Evolutionary conservation across 2,329 filamentous ascomycete genomes (phyloP).

Genomic region (Ascomycota sp.): DNA sequence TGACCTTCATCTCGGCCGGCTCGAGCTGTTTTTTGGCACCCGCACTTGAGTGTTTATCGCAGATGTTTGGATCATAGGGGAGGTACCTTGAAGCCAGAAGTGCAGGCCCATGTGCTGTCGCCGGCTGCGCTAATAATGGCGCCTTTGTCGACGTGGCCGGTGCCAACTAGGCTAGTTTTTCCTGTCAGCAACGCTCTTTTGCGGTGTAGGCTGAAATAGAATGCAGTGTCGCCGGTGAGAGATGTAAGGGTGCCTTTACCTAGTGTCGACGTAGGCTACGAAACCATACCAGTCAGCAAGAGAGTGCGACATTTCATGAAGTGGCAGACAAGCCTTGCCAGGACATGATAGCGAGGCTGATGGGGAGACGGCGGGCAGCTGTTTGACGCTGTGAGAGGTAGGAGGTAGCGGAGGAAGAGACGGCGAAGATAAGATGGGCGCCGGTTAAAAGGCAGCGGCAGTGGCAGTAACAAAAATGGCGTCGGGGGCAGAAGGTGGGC

Average conservation of each 20-base stretch:
- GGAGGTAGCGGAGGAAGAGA: not conserved
- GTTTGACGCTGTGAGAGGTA: not conserved
- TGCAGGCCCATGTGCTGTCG: slow-evolving; percentile 60
- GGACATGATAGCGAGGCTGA: slow-evolving; percentile 33
- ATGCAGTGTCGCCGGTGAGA: not conserved
- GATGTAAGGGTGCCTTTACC: slow-evolving; percentile 14
- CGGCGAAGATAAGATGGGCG: not conserved
- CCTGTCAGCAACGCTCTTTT: slow-evolving; percentile 4
- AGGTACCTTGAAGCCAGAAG: slow-evolving; percentile 50
- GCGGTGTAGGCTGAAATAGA: not conserved
- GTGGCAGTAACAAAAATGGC: not conserved
- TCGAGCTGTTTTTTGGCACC: slow-evolving; percentile 9
- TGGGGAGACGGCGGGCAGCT: slow-evolving; percentile 1
- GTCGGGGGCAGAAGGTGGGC: no score
- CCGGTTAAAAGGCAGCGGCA: not conserved
- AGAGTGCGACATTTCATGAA: slow-evolving; percentile 1
- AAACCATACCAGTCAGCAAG: slow-evolving; percentile 1
- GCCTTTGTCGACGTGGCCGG: slow-evolving; percentile 61
- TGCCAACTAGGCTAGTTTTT: slow-evolving; percentile 49
- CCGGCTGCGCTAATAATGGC: slow-evolving; percentile 68
- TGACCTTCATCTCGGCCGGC: slow-evolving; percentile 36
- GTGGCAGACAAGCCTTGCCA: slow-evolving; percentile 43
- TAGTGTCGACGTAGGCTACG: slow-evolving; percentile 30
- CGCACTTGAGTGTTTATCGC: slow-evolving; percentile 1
- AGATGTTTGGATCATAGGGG: not conserved